These are phyloP conservation scores for Pholiota microspora DNA, from an alignment of 768 basidiomycete genomes.

Conservation along the genomic window DNA sequence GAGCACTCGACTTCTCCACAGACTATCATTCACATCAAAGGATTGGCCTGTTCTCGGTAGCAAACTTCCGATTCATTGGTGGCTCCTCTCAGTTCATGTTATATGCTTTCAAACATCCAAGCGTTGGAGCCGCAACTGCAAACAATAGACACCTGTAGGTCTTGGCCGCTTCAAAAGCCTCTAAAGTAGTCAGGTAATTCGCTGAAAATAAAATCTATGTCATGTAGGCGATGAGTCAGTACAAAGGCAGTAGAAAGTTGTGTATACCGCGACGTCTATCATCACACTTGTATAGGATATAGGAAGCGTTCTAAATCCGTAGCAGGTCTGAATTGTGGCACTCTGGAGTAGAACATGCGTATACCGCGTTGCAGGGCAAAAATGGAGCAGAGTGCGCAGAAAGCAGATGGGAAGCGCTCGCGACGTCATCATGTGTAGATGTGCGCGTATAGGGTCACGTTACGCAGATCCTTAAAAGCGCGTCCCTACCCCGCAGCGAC, in stretches of 20 bases:
- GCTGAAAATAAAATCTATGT: no score
- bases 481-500: constrained; percentile 13
- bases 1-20: not conserved
- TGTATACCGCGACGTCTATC: no score
- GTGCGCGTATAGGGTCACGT: constrained; percentile 23
- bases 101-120: not conserved
- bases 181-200: no score
- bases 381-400: constrained; percentile 7
- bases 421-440: constrained; percentile 20
- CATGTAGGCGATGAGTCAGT: no score
- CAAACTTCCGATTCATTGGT: not conserved
- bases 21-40: not conserved
- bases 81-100: not conserved
- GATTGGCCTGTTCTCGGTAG: not conserved
- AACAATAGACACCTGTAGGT: no score
- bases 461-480: constrained; percentile 20
- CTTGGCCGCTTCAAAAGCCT: no score
- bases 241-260: no score
- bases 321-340: not conserved
- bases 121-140: not conserved
- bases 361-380: constrained; percentile 19
- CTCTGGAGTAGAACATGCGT: constrained; percentile 18
- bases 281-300: no score
- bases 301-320: not conserved
- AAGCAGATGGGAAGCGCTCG: not conserved